Conservation (phyloP, 768 basidiomycete genomes). For the Phlebiopsis gigantea region DNA sequence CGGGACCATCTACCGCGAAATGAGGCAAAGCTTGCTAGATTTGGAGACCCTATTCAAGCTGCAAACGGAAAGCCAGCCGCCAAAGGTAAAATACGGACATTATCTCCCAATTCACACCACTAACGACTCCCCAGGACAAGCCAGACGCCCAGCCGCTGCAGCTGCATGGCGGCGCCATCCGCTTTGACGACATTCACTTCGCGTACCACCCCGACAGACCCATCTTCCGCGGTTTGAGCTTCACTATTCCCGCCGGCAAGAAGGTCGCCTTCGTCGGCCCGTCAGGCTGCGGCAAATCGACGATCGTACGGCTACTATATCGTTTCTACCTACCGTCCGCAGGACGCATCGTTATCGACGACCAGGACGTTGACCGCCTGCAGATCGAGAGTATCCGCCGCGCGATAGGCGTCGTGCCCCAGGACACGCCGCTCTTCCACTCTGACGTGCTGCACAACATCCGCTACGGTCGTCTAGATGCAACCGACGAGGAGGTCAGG, state of each 20-base stretch:
- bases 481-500: conserved; percentile 89
- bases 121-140: conserved; percentile 46
- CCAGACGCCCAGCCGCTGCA: conserved; percentile 61
- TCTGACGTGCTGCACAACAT: conserved; percentile 94
- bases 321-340: conserved; percentile 85
- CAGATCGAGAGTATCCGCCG: conserved; percentile 67
- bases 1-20: conserved; percentile 94
- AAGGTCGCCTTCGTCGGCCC: conserved; percentile 97
- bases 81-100: conserved; percentile 39
- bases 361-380: conserved; percentile 75
- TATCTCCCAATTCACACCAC: not conserved
- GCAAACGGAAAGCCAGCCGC: conserved; percentile 71
- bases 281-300: conserved; percentile 96
- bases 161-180: conserved; percentile 80
- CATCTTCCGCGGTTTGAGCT: conserved; percentile 84
- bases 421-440: conserved; percentile 97
- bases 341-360: conserved; percentile 84
- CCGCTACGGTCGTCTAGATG: conserved; percentile 83
- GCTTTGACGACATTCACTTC: conserved; percentile 89
- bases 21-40: conserved; percentile 92
- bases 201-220: conserved; percentile 88
- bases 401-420: conserved; percentile 90
- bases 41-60: conserved; percentile 96
- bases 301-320: conserved; percentile 85
- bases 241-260: conserved; percentile 92